Evolutionary conservation across 805 yeast genomes (phyloP).

Genomic region (Blastobotrys parvus): DNA sequence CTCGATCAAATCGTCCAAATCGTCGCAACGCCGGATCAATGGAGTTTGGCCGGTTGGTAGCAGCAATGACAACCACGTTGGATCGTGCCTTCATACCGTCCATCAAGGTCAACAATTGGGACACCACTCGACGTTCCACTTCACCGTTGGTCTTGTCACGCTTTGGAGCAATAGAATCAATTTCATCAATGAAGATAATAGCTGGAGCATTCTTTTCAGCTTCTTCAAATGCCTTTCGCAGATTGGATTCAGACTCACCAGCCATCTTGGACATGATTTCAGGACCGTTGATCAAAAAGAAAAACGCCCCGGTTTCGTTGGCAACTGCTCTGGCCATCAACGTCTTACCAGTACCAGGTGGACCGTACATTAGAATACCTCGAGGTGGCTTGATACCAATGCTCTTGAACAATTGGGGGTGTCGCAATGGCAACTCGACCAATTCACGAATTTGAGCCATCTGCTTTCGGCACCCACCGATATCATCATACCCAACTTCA

Average conservation of each 20-base stretch:
- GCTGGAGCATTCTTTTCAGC: constrained; percentile 99
- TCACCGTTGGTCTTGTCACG: constrained; percentile 99
- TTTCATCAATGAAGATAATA: constrained; percentile 95
- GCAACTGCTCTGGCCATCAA: constrained; percentile 99
- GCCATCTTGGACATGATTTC: constrained; percentile 99
- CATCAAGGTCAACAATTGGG: constrained; percentile 95
- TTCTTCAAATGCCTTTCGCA: constrained; percentile 97
- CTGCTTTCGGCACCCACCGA: constrained; percentile 98
- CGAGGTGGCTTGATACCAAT: constrained; percentile 99
- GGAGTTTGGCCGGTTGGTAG: constrained; percentile 83
- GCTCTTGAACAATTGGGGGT: constrained; percentile 94
- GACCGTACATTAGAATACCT: constrained; percentile 91
- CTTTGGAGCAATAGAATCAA: constrained; percentile 98
- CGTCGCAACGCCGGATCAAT: constrained; percentile 82
- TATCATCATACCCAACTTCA: constrained; percentile 97
- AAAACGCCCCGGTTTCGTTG: constrained; percentile 97
- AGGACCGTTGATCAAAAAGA: constrained; percentile 96
- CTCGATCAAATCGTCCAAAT: constrained; percentile 80
- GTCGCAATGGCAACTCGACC: constrained; percentile 96
- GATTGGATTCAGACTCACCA: constrained; percentile 95
- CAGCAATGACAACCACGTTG: constrained; percentile 96
- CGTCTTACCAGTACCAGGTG: constrained; percentile 99
- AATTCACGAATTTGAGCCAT: constrained; percentile 99
- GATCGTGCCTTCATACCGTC: constrained; percentile 99
- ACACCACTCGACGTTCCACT: constrained; percentile 98